Percentiles rank a stretch among this genome's conserved stretches.
Conservation (phyloP, 208 protist genomes). For the Angomonas deanei region DNA sequence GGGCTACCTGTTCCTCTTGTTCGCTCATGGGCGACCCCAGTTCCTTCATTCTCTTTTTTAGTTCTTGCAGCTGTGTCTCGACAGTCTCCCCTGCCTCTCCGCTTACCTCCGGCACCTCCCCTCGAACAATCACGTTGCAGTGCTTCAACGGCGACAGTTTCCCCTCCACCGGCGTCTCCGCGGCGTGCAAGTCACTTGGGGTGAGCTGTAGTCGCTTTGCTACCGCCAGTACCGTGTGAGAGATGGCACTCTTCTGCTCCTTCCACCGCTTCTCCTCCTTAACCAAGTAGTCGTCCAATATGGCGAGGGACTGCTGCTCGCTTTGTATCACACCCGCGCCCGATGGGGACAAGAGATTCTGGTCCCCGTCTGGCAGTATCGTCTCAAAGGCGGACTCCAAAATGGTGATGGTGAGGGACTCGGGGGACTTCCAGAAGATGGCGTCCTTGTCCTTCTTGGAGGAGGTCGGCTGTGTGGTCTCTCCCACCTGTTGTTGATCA, state of each 20-base stretch:
- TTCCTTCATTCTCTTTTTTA: conserved; percentile 43
- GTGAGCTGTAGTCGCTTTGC: conserved; percentile 30
- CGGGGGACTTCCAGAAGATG: conserved; percentile 51
- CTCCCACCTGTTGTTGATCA: background rate
- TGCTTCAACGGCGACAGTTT: conserved; percentile 30
- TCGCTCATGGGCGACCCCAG: conserved; percentile 30
- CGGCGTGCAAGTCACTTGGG: conserved; percentile 49
- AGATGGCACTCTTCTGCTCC: conserved; percentile 65
- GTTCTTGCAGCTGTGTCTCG: conserved; percentile 40
- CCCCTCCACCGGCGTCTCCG: conserved; percentile 11
- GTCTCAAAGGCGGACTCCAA: conserved; percentile 80
- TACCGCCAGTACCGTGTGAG: conserved; percentile 45
- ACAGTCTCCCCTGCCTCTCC: background rate
- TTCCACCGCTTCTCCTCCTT: conserved; percentile 53
- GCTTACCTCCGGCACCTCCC: conserved; percentile 44
- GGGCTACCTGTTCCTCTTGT: conserved; percentile 55
- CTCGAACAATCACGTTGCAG: conserved; percentile 77
- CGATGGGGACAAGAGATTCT: conserved; percentile 22
- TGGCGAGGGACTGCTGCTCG: conserved; percentile 44
- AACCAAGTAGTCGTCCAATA: conserved; percentile 69
- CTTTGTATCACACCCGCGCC: conserved; percentile 24
- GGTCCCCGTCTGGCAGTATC: conserved; percentile 28
- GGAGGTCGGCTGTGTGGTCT: background rate
- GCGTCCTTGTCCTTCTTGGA: background rate
- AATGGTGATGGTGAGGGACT: conserved; percentile 60